Percentiles rank a stretch among this genome's conserved stretches.
phyloP scores from a whole-genome alignment of 2,329 filamentous ascomycete species.

The Colletotrichum cordylinicola region DNA sequence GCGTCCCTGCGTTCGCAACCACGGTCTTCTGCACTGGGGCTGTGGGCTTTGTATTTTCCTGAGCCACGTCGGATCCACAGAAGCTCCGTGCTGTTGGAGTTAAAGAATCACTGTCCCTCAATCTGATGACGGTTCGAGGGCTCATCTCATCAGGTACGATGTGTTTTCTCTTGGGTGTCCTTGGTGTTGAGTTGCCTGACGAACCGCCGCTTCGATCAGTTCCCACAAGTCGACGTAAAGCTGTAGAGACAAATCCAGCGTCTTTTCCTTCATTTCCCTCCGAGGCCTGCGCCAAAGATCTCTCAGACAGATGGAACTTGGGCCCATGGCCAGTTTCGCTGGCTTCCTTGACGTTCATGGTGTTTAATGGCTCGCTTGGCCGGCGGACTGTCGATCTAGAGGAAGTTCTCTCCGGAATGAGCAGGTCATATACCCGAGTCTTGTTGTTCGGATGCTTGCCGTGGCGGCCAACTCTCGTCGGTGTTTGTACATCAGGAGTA shows the following conservation, averaged over 20 bases:
- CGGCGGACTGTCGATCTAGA: conserved; percentile 22
- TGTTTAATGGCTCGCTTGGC: background rate
- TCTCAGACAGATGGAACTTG: background rate
- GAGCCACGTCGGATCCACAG: background rate
- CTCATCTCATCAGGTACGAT: background rate
- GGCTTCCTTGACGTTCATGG: background rate
- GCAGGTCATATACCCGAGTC: conserved; percentile 25
- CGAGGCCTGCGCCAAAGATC: background rate
- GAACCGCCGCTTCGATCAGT: background rate
- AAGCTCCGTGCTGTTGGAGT: background rate
- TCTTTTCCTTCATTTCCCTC: background rate
- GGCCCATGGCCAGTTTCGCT: background rate
- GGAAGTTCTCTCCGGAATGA: conserved; percentile 32
- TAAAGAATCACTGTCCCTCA: background rate
- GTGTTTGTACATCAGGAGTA: background rate
- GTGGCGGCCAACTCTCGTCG: background rate
- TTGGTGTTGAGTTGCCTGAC: background rate
- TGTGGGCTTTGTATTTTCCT: background rate
- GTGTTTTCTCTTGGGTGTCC: background rate
- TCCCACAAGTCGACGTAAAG: conserved; percentile 3
- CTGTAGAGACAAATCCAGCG: background rate
- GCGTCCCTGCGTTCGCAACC: background rate
- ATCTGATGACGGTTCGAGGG: background rate
- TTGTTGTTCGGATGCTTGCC: background rate
- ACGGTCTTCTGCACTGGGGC: background rate